Conservation (phyloP, 352 stramenopile species). For the Globisporangium carolinianum region DNA sequence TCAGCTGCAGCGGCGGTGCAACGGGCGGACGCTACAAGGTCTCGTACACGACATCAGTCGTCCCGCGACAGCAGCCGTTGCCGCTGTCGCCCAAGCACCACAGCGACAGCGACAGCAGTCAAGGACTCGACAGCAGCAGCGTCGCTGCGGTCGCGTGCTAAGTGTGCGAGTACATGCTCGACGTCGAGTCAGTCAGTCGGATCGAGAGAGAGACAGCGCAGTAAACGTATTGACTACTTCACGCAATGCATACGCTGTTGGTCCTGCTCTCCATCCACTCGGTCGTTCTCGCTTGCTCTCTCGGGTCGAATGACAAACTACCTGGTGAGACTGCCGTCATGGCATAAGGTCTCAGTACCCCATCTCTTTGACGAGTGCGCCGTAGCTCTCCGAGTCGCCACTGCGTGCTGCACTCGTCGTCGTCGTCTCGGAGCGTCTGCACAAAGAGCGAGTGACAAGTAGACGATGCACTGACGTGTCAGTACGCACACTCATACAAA, state of each 20-base stretch:
- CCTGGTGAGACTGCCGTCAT: neutral
- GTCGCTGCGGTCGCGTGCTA: constrained; percentile 12
- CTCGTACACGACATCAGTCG: constrained; percentile 42
- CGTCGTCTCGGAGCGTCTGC: constrained; percentile 1
- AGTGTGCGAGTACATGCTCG: neutral
- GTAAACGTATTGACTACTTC: too few species aligned
- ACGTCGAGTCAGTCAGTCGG: too few species aligned
- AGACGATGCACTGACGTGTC: too few species aligned
- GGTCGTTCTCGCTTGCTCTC: too few species aligned
- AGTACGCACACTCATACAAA: neutral
- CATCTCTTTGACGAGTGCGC: constrained; percentile 72
- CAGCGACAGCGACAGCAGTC: too few species aligned
- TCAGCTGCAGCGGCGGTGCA: constrained; percentile 68
- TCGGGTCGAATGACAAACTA: too few species aligned
- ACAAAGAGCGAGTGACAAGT: neutral
- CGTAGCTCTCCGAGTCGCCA: constrained; percentile 26
- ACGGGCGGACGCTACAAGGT: constrained; percentile 64
- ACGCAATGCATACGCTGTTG: too few species aligned
- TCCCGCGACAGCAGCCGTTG: constrained; percentile 2
- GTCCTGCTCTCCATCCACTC: too few species aligned
- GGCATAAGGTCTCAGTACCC: constrained; percentile 38
- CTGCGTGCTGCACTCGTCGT: neutral
- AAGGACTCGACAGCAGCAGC: neutral
- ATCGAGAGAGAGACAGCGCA: too few species aligned
- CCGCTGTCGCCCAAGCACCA: too few species aligned